These are phyloP conservation scores for Rosellinia necatrix DNA, from an alignment of 2,329 filamentous ascomycete species.

Conservation along the genomic window DNA sequence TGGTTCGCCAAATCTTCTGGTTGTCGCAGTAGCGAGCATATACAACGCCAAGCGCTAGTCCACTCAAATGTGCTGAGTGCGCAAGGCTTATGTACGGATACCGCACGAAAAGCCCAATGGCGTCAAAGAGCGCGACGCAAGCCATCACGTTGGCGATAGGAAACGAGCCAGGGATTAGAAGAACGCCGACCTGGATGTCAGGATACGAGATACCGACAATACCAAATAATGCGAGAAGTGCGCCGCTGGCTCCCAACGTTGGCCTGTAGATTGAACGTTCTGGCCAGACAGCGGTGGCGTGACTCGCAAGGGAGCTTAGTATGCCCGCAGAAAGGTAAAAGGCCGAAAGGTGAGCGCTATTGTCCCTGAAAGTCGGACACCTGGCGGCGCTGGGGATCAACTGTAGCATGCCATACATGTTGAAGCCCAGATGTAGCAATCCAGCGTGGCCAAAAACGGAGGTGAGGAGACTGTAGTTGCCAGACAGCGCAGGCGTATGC, in stretches of 20 bases:
- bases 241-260: conserved; percentile 32
- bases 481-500: conserved; percentile 24
- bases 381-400: conserved; percentile 23
- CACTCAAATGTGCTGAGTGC: conserved; percentile 35
- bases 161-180: conserved; percentile 30
- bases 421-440: conserved; percentile 29
- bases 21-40: conserved; percentile 34
- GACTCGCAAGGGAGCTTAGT: conserved; percentile 32
- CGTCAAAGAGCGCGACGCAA: conserved; percentile 30
- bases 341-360: conserved; percentile 33
- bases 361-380: conserved; percentile 27
- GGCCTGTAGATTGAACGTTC: conserved; percentile 4
- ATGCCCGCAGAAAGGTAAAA: conserved; percentile 39
- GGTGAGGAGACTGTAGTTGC: conserved; percentile 37
- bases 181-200: conserved; percentile 25
- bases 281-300: conserved; percentile 30
- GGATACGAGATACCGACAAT: conserved; percentile 28
- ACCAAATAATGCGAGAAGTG: conserved; percentile 35
- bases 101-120: conserved; percentile 32
- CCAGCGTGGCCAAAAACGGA: conserved; percentile 35
- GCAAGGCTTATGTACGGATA: conserved; percentile 22
- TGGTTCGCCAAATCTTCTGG: conserved; percentile 32
- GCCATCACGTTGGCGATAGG: conserved; percentile 19
- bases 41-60: conserved; percentile 30
- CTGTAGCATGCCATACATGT: conserved; percentile 30